These are phyloP conservation scores for Piromyces finnis DNA, from an alignment of 192 early-diverging fungal genomes.

Conservation along the genomic window DNA sequence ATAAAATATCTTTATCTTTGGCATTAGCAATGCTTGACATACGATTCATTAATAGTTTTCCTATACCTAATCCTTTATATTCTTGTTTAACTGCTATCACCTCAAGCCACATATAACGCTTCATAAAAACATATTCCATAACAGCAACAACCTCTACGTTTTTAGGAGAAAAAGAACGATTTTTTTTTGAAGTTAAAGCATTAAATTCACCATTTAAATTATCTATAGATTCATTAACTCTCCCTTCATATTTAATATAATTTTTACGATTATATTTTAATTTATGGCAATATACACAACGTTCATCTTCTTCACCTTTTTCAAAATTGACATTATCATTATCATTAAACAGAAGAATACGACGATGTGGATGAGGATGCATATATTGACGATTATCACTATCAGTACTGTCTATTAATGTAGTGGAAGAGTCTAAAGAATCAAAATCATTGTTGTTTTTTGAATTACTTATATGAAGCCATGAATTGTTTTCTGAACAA, in stretches of 20 bases:
- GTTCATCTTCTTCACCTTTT: background rate
- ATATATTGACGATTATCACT: background rate
- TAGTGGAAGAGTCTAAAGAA: background rate
- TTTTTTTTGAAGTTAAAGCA: background rate
- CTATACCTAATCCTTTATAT: background rate
- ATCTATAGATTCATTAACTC: background rate
- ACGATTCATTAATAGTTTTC: background rate
- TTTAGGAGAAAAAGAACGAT: background rate
- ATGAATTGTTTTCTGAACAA: background rate
- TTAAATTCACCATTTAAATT: too few species aligned
- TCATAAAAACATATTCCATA: background rate
- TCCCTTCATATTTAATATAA: background rate
- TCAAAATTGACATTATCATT: background rate
- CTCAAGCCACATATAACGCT: background rate
- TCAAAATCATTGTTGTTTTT: background rate
- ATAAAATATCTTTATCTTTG: background rate
- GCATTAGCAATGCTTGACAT: background rate
- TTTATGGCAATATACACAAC: background rate
- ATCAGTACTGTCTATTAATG: background rate
- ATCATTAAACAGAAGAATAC: background rate
- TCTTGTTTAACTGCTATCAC: background rate
- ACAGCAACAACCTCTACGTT: background rate
- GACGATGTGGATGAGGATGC: background rate
- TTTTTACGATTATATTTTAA: background rate
- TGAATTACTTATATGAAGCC: background rate